Base-by-base conservation (phyloP, 2,329 filamentous ascomycete genomes). In the Rhinocladiella mackenziei region DNA sequence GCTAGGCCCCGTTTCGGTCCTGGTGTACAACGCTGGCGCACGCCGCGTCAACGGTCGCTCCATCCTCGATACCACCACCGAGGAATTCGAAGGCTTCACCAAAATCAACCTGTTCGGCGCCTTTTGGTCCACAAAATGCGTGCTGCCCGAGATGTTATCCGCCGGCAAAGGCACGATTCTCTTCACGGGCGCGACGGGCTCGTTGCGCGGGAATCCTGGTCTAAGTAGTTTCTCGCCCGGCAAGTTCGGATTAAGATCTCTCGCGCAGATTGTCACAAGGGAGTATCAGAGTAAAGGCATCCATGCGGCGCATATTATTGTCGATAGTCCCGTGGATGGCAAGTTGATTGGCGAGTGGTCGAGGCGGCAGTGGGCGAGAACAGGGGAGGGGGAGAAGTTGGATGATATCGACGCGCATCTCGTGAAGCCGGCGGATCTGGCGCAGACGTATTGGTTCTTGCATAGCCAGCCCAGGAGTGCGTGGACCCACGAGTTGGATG, bases 241-340 rank as follows among this genome's bases (percentile, higher is more conserved):
- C 26, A 54, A 54, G 51, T 77, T 73, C 59, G 75, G 71, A 2
- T 55, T 75, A 41, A 63, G 75, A 7, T 73, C 75, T 1, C 58
- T 78, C 34, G 64, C 67, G 6, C 73, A 74, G 53, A 69, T 64
- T 33, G 61, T 77, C 26, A 74, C 74, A 2, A 69, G 68, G 34
- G 75, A 78, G 57, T 78, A 77, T 57, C 74, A 71, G 0, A 73
- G 74, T 0, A 62, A 75, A 55, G 75, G 75, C 7, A 67, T 78
- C 4, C 75, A 78, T 58, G 74, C 77, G 3, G 66, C 69, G 7
- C 75, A 78, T 62, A 72, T 72, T 2, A 72, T 77, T 45, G 72
- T 76, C 45, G 75, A 78, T 56, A 75, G 74, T 62, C 50, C 65
- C 72, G 17, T 68, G 72, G 48, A 71, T 60, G 45, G 69, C 70